Evolutionary conservation across 495 filamentous ascomycete genomes (phyloP), one percentile per base, ranked within the genome.

Genomic region (Talaromyces thailandensis): DNA sequence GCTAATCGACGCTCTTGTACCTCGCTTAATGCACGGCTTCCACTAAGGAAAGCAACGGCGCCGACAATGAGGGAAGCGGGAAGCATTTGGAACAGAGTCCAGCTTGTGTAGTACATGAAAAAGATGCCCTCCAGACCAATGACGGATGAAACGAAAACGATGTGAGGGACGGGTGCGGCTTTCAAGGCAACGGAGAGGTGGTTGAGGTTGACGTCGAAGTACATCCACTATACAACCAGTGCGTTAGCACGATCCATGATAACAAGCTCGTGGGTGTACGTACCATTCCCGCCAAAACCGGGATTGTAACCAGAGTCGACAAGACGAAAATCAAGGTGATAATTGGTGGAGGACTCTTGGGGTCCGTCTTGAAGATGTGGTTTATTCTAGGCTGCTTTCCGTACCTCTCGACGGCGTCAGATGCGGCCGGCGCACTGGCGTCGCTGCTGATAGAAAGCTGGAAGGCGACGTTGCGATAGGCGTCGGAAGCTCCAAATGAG

Each of bases 81-180:
- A 43, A 98, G 82, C 28, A 83, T 83, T 78, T 96, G 88, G 82
- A 98, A 98, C 52, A 98, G 78, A 66, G 87, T 96, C 94, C 93
- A 98, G 66, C 76, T 87, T 31, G 82, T 89, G 71, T 97, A 98
- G 81, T 98, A 98, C 72, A 96, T 73, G 81, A 92, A 92, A 77
- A 98, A 98, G 65, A 96, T 84, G 7, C 84, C 89, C 74, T 98
- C 94, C 78, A 98, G 86, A 12, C 86, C 84, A 26, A 96, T 37
- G 63, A 98, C 84, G 8, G 91, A 94, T 45, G 86, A 87, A 64
- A 93, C 87, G 76, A 97, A 96, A 50, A 88, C 68, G 45, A 83
- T 77, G 69, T 98, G 92, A 8, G 91, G 83, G 23, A 96, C 63
- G 50, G 93, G 92, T 6, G 90, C 88, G 23, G 78, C 78, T 56